A percentile compares a stretch with the other conserved stretches of the same genome.
These are phyloP conservation scores for Asclepias syriaca DNA, from an alignment of 257 asterid species.

Conservation along the genomic window DNA sequence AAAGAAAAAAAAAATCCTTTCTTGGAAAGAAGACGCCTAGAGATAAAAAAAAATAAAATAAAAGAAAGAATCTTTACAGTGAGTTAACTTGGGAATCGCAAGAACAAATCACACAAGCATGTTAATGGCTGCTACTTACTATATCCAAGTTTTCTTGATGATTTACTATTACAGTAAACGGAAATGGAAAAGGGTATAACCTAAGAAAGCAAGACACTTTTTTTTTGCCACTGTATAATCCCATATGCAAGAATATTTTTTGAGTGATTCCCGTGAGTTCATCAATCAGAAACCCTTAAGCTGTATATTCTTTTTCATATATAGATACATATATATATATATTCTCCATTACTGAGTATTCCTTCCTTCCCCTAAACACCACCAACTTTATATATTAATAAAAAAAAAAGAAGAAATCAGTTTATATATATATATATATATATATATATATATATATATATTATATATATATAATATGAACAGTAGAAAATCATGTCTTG, in stretches of 20 bases:
- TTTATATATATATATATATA: not conserved
- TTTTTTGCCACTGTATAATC: too few species aligned
- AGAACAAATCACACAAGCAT: not conserved
- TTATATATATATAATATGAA: not conserved
- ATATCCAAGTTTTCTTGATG: not conserved
- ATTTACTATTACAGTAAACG: not conserved
- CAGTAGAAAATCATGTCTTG: not conserved
- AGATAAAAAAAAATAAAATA: too few species aligned
- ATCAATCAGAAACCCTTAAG: not conserved
- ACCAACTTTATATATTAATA: too few species aligned
- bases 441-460: not conserved
- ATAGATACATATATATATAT: too few species aligned
- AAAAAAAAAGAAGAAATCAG: too few species aligned
- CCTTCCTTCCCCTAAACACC: too few species aligned
- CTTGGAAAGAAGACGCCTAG: too few species aligned
- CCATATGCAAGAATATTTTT: constrained; percentile 1
- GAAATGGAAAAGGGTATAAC: not conserved
- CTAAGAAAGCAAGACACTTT: not conserved
- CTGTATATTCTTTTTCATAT: not conserved
- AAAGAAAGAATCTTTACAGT: not conserved
- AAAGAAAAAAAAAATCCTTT: too few species aligned
- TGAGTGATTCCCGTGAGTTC: constrained; percentile 9
- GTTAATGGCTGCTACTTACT: not conserved
- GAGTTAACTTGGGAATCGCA: not conserved
- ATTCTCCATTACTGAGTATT: too few species aligned